A percentile compares a stretch with the other conserved stretches of the same genome.
Conservation (phyloP, 2,329 filamentous ascomycete species). For the Trichoderma atroviride region DNA sequence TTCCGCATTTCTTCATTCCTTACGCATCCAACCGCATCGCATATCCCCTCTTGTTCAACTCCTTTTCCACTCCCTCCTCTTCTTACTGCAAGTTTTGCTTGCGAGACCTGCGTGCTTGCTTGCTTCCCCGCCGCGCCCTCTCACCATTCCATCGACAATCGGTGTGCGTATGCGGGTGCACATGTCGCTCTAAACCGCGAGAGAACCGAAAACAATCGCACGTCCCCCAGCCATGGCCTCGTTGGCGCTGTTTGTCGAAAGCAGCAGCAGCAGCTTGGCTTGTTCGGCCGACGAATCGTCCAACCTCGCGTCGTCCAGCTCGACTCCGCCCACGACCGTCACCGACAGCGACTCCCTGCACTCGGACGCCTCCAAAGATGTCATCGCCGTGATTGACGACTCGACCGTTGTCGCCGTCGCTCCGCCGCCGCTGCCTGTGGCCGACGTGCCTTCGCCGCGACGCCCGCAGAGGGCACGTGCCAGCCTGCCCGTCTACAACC, state of each 20-base stretch:
- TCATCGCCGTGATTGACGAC: constrained; percentile 39
- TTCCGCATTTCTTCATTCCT: neutral
- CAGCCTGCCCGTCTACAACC: constrained; percentile 67
- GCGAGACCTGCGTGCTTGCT: neutral
- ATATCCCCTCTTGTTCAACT: neutral
- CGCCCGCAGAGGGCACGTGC: constrained; percentile 59
- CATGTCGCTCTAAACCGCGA: neutral
- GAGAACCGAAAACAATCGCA: neutral
- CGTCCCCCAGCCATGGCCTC: constrained; percentile 34
- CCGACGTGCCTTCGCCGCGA: constrained; percentile 36
- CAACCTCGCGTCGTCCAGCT: constrained; percentile 59
- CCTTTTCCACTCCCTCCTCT: neutral
- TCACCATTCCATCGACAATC: neutral
- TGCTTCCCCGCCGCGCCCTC: neutral
- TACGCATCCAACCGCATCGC: neutral
- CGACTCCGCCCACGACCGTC: constrained; percentile 68
- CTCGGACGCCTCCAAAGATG: constrained; percentile 49
- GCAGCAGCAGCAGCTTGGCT: constrained; percentile 39
- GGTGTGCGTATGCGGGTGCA: neutral
- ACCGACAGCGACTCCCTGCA: constrained; percentile 63
- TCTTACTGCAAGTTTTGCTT: neutral
- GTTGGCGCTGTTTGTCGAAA: constrained; percentile 38
- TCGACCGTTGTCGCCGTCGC: constrained; percentile 29
- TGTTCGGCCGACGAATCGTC: constrained; percentile 47
- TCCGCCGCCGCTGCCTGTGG: constrained; percentile 4